A percentile compares a stretch with the other conserved stretches of the same genome.
phyloP scores from a whole-genome alignment of 2,329 filamentous ascomycete species.

The Metarhizium anisopliae region DNA sequence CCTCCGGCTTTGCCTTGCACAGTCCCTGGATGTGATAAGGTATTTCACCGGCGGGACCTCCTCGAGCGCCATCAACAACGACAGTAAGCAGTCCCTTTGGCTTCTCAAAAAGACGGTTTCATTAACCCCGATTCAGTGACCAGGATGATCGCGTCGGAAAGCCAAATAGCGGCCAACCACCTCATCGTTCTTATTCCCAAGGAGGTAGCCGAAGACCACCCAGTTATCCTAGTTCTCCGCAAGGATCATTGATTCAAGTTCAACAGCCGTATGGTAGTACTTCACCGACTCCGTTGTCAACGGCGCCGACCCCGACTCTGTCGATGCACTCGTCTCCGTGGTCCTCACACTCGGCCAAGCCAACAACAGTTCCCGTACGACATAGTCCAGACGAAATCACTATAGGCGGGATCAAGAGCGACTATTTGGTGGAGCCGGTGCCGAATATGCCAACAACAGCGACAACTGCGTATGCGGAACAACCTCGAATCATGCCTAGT shows the following conservation, averaged over 20 bases:
- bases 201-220: constrained; percentile 10
- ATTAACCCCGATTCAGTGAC: constrained; percentile 7
- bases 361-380: constrained; percentile 3
- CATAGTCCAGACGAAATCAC: constrained; percentile 12
- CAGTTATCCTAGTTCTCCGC: constrained; percentile 11
- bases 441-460: constrained; percentile 11
- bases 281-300: constrained; percentile 3
- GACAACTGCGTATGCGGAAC: constrained; percentile 12
- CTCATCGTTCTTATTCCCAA: constrained; percentile 1
- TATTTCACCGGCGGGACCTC: constrained; percentile 51
- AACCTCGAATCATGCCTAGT: constrained; percentile 15
- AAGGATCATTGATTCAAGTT: constrained; percentile 7
- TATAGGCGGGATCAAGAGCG: constrained; percentile 10
- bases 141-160: constrained; percentile 13
- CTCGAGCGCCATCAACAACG: constrained; percentile 44
- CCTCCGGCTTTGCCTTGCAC: constrained; percentile 43
- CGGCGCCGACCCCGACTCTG: constrained; percentile 8
- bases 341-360: constrained; percentile 8
- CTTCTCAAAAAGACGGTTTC: not conserved
- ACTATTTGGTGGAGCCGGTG: constrained; percentile 15
- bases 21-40: constrained; percentile 44
- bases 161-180: not conserved
- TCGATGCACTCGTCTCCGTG: constrained; percentile 13
- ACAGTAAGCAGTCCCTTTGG: constrained; percentile 21
- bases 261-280: constrained; percentile 5